Evolutionary conservation across 73 alveolate species (phyloP).

Genomic region (Tetrahymena borealis): DNA sequence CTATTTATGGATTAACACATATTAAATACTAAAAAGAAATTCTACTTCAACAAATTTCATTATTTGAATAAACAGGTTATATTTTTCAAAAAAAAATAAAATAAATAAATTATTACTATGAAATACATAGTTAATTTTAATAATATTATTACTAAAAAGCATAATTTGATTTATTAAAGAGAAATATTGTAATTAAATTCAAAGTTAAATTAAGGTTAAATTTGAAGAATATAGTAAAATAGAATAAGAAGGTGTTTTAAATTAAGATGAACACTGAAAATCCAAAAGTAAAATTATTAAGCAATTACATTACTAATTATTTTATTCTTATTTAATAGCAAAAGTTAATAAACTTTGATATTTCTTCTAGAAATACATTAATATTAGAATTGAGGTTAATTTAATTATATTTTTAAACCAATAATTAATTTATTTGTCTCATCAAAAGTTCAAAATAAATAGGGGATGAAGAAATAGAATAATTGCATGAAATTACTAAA

Average conservation of each 20-base stretch:
- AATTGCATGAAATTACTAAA: background rate
- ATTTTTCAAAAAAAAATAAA: too few species aligned
- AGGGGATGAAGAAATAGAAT: background rate
- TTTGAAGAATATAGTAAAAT: background rate
- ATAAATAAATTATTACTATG: too few species aligned
- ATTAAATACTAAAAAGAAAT: too few species aligned
- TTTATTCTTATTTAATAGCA: background rate
- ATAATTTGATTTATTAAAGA: too few species aligned
- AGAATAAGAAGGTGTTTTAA: background rate
- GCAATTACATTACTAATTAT: background rate
- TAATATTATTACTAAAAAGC: too few species aligned
- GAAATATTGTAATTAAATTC: too few species aligned
- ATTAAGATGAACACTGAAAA: background rate
- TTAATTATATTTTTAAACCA: background rate
- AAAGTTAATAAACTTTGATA: background rate
- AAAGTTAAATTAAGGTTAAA: too few species aligned
- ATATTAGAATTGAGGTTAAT: background rate
- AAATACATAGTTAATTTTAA: too few species aligned
- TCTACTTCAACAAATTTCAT: too few species aligned
- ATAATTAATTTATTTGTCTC: background rate
- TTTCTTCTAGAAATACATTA: background rate
- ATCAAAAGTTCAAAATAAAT: background rate
- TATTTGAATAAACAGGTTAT: too few species aligned
- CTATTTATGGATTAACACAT: too few species aligned
- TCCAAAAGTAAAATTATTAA: background rate